Evolutionary conservation across 805 yeast genomes (phyloP), one percentile per base, ranked within the genome.

Genomic region (Spathaspora passalidarum): DNA sequence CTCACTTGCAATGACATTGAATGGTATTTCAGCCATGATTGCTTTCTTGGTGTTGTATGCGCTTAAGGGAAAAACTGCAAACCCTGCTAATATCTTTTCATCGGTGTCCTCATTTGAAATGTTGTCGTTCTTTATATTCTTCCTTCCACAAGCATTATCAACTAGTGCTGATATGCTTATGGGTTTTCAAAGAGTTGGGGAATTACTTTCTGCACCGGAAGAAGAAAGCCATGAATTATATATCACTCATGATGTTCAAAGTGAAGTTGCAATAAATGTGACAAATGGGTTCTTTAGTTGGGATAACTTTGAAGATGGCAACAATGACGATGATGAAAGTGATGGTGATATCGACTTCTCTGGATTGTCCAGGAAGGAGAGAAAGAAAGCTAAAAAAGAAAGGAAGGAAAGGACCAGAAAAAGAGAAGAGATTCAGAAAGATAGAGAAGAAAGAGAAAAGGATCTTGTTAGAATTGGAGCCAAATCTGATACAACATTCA

Each of bases 21-120:
- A 96, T 0, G 73, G 78, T 25, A 62, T 88, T 45, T 78, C 89
- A 2, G 83, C 96, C 0, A 72, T 87, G 76, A 69, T 82, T 13
- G 50, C 72, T 2, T 66, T 66, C 44, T 57, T 66, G 53, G 64
- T 62, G 1, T 53, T 68, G 44, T 68, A 64, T 47, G 65, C 57
- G 5, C 44, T 60, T 3, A 54, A 54, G 22, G 54, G 55, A 5
- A 53, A 52, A 9, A 56, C 66, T 11, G 45, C 45, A 42, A 68
- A 66, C 45, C 80, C 88, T 2, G 86, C 83, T 4, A 68, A 75
- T 38, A 73, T 84, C 18, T 85, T 85, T 59, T 71, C 90, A 1
- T 84, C 91, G 6, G 65, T 85, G 38, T 75, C 88, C 0, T 69
- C 84, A 46, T 84, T 85, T 66, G 77, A 75, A 52, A 73, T 78